Evolutionary conservation across 306 rosid species (phyloP).

Genomic region (Astragalus glycyphyllos): DNA sequence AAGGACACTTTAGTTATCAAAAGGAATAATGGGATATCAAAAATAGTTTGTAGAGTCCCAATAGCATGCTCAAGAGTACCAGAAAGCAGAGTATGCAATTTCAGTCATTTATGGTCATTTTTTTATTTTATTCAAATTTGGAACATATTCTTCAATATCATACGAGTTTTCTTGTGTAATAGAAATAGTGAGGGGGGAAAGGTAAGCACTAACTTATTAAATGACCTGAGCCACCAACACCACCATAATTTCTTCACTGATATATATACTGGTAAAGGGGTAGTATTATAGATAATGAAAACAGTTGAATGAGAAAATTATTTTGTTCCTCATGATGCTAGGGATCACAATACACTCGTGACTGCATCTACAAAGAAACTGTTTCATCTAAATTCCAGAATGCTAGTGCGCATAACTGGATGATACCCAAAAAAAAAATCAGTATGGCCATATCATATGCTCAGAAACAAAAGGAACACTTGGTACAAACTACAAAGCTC

Average conservation of each 20-base stretch:
- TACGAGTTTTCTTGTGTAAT: not conserved
- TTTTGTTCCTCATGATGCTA: not conserved
- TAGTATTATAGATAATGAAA: not conserved
- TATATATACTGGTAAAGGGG: not conserved
- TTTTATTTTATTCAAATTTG: conserved; percentile 10
- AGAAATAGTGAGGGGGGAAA: not conserved
- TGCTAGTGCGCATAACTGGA: conserved; percentile 8
- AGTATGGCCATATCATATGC: not conserved
- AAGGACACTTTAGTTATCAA: not conserved
- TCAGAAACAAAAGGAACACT: conserved; percentile 10
- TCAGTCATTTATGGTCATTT: conserved; percentile 2
- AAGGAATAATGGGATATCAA: too few relatives aligned
- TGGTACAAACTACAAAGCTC: conserved; percentile 1
- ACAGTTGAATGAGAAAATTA: not conserved
- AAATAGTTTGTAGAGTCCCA: conserved; percentile 2
- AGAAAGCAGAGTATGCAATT: conserved; percentile 26
- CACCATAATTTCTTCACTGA: not conserved
- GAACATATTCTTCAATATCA: conserved; percentile 15
- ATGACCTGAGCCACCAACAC: not conserved
- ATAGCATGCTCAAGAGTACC: not conserved
- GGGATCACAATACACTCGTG: not conserved
- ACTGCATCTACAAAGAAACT: conserved; percentile 14
- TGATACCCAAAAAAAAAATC: conserved; percentile 3
- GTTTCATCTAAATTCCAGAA: conserved; percentile 26
- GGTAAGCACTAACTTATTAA: conserved; percentile 15